Evolutionary conservation across 768 basidiomycete genomes (phyloP).

Genomic region (Psilocybe cubensis): DNA sequence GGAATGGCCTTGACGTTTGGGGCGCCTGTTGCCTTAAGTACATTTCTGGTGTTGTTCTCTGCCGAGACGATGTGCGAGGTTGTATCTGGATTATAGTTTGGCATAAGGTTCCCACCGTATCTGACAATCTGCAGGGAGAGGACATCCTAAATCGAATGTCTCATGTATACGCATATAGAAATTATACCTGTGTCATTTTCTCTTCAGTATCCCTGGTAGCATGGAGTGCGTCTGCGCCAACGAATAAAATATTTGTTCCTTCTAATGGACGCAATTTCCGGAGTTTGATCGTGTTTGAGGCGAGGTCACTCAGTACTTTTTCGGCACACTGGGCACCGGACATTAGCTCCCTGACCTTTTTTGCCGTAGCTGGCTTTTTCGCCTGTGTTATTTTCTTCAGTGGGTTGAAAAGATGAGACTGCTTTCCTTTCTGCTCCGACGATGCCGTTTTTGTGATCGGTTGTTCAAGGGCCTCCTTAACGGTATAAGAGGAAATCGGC

Average conservation of each 20-base stretch:
- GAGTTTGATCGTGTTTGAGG: slow-evolving; percentile 18
- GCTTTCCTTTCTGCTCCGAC: too few relatives aligned
- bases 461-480: slow-evolving; percentile 33
- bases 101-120: slow-evolving; percentile 64
- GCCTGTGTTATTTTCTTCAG: slow-evolving; percentile 10
- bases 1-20: slow-evolving; percentile 61
- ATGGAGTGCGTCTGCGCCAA: slow-evolving; percentile 58
- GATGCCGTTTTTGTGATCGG: too few relatives aligned
- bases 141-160: slow-evolving; percentile 1
- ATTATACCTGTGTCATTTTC: slow-evolving; percentile 66
- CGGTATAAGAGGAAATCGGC: slow-evolving; percentile 15
- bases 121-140: slow-evolving; percentile 53
- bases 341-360: slow-evolving; percentile 45
- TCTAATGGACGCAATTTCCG: slow-evolving; percentile 40
- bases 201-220: slow-evolving; percentile 54
- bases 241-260: slow-evolving; percentile 61
- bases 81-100: slow-evolving; percentile 54
- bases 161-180: slow-evolving; percentile 1
- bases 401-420: too few relatives aligned
- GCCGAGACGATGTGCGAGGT: slow-evolving; percentile 72
- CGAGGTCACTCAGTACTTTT: slow-evolving; percentile 23
- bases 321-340: slow-evolving; percentile 59
- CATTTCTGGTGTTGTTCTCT: slow-evolving; percentile 34
- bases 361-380: slow-evolving; percentile 17
- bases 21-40: slow-evolving; percentile 49